These are phyloP conservation scores for Solanum bulbocastanum DNA, from an alignment of 257 asterid genomes.

Conservation along the genomic window DNA sequence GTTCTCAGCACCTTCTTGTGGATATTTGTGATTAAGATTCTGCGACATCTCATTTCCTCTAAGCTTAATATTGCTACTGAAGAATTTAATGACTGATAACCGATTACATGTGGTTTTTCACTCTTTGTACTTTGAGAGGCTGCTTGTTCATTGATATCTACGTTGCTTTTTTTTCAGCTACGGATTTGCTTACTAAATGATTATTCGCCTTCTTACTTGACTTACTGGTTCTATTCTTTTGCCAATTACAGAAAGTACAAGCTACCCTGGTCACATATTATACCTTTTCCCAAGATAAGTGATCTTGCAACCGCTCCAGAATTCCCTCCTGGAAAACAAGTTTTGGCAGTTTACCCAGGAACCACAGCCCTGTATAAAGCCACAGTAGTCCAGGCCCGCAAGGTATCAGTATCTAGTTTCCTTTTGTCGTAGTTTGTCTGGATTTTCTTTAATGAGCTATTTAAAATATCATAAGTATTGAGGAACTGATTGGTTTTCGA, in stretches of 20 bases:
- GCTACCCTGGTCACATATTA: slow-evolving; percentile 81
- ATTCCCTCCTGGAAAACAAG: slow-evolving; percentile 79
- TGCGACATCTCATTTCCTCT: background rate
- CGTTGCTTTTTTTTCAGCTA: background rate
- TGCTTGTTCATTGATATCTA: background rate
- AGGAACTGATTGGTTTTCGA: slow-evolving; percentile 22
- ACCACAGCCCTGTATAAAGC: slow-evolving; percentile 96
- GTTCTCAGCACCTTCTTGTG: background rate
- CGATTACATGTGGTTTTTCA: background rate
- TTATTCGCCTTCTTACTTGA: background rate
- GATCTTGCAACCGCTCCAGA: slow-evolving; percentile 65
- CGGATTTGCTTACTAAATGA: background rate
- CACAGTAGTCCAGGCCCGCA: slow-evolving; percentile 79
- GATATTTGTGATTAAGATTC: background rate
- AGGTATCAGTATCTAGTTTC: slow-evolving; percentile 35
- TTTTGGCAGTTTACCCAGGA: slow-evolving; percentile 93
- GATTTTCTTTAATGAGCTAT: background rate
- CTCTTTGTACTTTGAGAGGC: background rate
- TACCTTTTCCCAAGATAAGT: slow-evolving; percentile 78
- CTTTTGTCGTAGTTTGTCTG: background rate
- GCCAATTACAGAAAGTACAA: slow-evolving; percentile 71
- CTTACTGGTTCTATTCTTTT: background rate
- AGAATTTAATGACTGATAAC: background rate
- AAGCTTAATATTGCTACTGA: background rate
- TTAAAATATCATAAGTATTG: background rate